These are phyloP conservation scores for Aureobasidium mangrovei DNA, from an alignment of 2,329 filamentous ascomycete genomes.

Conservation along the genomic window DNA sequence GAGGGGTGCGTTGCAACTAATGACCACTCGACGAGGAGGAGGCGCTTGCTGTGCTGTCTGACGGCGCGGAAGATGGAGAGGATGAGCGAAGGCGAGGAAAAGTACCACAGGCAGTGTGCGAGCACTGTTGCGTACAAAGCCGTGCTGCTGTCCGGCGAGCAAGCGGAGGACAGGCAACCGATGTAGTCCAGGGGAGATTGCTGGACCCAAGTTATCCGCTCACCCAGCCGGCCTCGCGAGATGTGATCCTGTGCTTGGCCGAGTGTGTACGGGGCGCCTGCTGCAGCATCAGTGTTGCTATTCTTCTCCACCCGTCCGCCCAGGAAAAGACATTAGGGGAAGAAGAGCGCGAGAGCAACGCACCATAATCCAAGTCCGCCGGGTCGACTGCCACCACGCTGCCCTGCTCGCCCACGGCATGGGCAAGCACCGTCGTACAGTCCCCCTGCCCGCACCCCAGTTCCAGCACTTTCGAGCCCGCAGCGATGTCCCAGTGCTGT, in stretches of 20 bases:
- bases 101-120: constrained; percentile 48
- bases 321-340: not conserved
- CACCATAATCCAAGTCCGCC: constrained; percentile 40
- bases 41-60: constrained; percentile 25
- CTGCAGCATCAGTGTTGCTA: constrained; percentile 12
- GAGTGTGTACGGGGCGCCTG: constrained; percentile 41
- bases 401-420: constrained; percentile 37
- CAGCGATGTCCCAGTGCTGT: not conserved
- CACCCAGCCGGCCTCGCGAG: constrained; percentile 32
- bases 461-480: constrained; percentile 34
- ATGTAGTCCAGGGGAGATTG: constrained; percentile 32
- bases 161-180: constrained; percentile 13
- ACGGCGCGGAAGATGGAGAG: constrained; percentile 31
- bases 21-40: constrained; percentile 42
- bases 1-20: constrained; percentile 32
- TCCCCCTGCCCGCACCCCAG: constrained; percentile 54
- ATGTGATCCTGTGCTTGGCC: constrained; percentile 42
- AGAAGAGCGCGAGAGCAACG: not conserved
- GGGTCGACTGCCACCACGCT: constrained; percentile 47
- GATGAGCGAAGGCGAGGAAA: constrained; percentile 33
- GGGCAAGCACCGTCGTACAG: constrained; percentile 46
- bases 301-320: not conserved
- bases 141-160: not conserved
- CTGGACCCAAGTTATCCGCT: constrained; percentile 38
- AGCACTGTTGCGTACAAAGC: constrained; percentile 41